A percentile compares a stretch with the other conserved stretches of the same genome.
Conservation (phyloP, 1,284 basidiomycete species). For the Microbotryomycetes sp. region DNA sequence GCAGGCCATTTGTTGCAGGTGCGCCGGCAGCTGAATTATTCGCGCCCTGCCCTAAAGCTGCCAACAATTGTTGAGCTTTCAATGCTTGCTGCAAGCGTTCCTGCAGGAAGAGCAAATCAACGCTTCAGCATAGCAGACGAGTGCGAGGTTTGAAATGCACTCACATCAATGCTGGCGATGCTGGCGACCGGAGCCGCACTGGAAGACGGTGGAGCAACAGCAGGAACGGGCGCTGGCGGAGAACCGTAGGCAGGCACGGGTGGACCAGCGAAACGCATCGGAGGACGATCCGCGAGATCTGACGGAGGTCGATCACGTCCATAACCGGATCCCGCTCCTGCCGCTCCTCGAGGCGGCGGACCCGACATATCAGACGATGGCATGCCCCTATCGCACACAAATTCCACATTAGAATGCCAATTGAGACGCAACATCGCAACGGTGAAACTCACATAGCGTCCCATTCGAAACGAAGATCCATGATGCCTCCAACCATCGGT, state of each 20-base stretch:
- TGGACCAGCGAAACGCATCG: not conserved
- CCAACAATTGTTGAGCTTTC: not conserved
- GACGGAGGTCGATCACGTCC: too few relatives aligned
- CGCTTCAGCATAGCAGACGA: too few relatives aligned
- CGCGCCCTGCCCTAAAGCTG: not conserved
- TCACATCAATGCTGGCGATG: not conserved
- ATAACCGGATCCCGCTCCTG: too few relatives aligned
- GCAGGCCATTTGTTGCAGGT: not conserved
- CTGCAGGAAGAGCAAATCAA: not conserved
- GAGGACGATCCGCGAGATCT: not conserved
- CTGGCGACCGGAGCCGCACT: not conserved
- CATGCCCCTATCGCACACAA: too few relatives aligned
- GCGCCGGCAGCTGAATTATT: not conserved
- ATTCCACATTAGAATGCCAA: too few relatives aligned
- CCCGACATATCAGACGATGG: too few relatives aligned
- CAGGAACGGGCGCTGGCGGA: not conserved
- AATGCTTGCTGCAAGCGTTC: not conserved
- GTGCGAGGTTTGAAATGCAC: not conserved
- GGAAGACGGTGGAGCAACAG: not conserved
- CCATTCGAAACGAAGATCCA: conserved; percentile 85
- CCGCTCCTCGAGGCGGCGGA: too few relatives aligned
- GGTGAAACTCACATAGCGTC: conserved; percentile 52
- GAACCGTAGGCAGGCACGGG: not conserved
- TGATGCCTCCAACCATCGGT: conserved; percentile 65
- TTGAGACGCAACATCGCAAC: too few relatives aligned